phyloP scores from a whole-genome alignment of 495 filamentous ascomycete species.

The Trichoderma gamsii region DNA sequence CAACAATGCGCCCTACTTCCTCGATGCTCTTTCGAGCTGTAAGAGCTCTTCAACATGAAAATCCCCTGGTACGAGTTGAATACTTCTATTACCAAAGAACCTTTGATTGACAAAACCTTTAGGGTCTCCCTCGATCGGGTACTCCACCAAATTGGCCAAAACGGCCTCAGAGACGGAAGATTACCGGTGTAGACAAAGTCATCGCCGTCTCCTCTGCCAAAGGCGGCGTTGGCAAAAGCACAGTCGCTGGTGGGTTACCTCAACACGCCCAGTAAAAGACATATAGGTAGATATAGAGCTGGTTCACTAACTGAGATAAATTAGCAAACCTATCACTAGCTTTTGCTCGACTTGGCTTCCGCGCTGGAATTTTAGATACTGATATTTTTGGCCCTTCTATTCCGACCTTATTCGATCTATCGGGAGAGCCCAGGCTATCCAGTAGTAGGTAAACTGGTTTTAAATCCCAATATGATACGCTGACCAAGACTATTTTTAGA shows the following conservation, averaged over 20 bases:
- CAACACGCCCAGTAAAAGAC: no score
- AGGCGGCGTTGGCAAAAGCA: conserved; percentile 93
- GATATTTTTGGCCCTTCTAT: conserved; percentile 97
- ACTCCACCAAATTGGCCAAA: conserved; percentile 76
- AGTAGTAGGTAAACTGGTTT: conserved; percentile 39
- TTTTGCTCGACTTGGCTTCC: conserved; percentile 71
- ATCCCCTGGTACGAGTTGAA: conserved; percentile 62
- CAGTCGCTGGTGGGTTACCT: conserved; percentile 61
- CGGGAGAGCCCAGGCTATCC: conserved; percentile 63
- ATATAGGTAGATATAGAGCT: no score
- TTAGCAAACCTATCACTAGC: conserved; percentile 81
- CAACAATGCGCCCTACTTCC: conserved; percentile 41
- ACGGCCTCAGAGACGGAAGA: conserved; percentile 71
- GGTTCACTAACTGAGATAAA: neutral
- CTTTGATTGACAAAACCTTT: conserved; percentile 18
- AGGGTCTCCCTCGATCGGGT: conserved; percentile 80
- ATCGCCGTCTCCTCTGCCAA: conserved; percentile 94
- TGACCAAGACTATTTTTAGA: conserved; percentile 35
- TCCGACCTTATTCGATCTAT: conserved; percentile 79
- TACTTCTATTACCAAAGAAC: neutral
- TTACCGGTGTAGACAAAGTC: conserved; percentile 76
- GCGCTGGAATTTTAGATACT: conserved; percentile 83
- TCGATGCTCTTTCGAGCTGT: conserved; percentile 58
- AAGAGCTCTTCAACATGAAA: conserved; percentile 70
- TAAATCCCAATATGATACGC: neutral